Percentiles rank a stretch among this genome's conserved stretches.
These are phyloP conservation scores for Talaromyces wortmannii DNA, from an alignment of 495 filamentous ascomycete species.

Conservation along the genomic window DNA sequence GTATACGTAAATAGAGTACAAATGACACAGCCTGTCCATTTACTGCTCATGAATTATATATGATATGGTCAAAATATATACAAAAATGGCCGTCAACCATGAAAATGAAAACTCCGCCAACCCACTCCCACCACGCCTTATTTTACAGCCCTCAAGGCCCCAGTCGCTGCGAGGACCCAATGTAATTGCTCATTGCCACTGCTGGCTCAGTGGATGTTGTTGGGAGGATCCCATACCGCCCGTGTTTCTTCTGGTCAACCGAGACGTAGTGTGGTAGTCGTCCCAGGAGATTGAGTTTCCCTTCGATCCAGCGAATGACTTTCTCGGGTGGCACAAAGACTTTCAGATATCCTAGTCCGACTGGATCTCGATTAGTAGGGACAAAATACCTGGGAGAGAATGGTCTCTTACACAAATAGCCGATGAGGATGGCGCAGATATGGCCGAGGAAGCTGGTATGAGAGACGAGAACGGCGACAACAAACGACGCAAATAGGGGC, in stretches of 20 bases:
- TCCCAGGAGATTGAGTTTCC: slow-evolving; percentile 73
- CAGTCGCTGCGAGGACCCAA: slow-evolving; percentile 57
- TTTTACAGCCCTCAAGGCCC: slow-evolving; percentile 55
- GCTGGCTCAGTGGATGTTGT: slow-evolving; percentile 38
- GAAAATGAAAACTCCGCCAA: neutral
- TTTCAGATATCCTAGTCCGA: slow-evolving; percentile 77
- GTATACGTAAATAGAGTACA: too few relatives aligned
- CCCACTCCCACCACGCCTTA: neutral
- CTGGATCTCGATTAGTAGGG: slow-evolving; percentile 26
- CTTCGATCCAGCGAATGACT: slow-evolving; percentile 74
- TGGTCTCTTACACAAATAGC: slow-evolving; percentile 69
- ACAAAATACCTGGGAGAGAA: neutral
- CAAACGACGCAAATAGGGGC: slow-evolving; percentile 65
- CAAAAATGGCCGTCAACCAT: slow-evolving; percentile 14
- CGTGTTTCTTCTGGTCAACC: slow-evolving; percentile 93
- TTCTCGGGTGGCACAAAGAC: slow-evolving; percentile 78
- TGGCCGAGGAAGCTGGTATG: slow-evolving; percentile 82
- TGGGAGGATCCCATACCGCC: slow-evolving; percentile 84
- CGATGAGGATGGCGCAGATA: slow-evolving; percentile 69
- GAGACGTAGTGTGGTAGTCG: slow-evolving; percentile 83
- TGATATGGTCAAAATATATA: slow-evolving; percentile 19
- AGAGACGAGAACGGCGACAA: slow-evolving; percentile 68
- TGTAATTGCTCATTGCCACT: slow-evolving; percentile 50
- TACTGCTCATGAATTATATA: neutral
- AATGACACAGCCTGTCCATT: neutral